Percentiles rank a stretch among this genome's conserved stretches.
Evolutionary conservation across 495 filamentous ascomycete species (phyloP).

Genomic region (Hypoxylon crocopeplum): DNA sequence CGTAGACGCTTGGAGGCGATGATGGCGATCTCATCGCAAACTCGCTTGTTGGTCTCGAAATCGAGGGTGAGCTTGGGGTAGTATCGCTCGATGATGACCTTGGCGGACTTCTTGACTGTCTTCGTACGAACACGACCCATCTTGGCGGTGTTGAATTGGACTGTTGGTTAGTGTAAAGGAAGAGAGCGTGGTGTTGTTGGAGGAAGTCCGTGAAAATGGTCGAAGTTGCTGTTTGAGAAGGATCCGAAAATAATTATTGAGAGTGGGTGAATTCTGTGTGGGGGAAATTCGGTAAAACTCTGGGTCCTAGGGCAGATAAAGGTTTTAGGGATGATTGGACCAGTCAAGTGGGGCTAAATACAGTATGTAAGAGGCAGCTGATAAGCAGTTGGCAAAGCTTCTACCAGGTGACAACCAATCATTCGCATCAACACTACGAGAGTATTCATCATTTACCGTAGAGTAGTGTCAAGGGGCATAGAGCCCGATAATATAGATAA

Average conservation of each 20-base stretch:
- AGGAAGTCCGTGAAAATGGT: slow-evolving; percentile 17
- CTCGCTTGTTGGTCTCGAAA: slow-evolving; percentile 99
- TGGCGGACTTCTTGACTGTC: slow-evolving; percentile 99
- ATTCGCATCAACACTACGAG: no score
- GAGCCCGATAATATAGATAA: no score
- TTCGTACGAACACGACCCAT: slow-evolving; percentile 98
- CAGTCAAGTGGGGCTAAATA: neutral
- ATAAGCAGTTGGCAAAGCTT: neutral
- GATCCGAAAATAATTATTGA: slow-evolving; percentile 23
- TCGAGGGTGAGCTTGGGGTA: slow-evolving; percentile 98
- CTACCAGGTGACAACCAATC: no score
- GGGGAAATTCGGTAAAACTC: slow-evolving; percentile 37
- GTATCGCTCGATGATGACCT: slow-evolving; percentile 99
- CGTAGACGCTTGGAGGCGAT: slow-evolving; percentile 96
- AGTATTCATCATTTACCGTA: no score
- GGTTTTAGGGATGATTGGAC: neutral
- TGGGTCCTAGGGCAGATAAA: slow-evolving; percentile 37
- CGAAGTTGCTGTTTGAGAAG: slow-evolving; percentile 10
- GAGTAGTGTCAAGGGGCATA: no score
- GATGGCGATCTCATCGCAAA: slow-evolving; percentile 99
- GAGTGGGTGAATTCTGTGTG: slow-evolving; percentile 40
- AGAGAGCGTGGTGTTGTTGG: slow-evolving; percentile 16
- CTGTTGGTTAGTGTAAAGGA: slow-evolving; percentile 31
- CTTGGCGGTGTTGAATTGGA: slow-evolving; percentile 65
- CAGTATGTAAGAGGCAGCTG: neutral